Base-by-base conservation (phyloP, 495 filamentous ascomycete species). In the Daldinia grandis region DNA sequence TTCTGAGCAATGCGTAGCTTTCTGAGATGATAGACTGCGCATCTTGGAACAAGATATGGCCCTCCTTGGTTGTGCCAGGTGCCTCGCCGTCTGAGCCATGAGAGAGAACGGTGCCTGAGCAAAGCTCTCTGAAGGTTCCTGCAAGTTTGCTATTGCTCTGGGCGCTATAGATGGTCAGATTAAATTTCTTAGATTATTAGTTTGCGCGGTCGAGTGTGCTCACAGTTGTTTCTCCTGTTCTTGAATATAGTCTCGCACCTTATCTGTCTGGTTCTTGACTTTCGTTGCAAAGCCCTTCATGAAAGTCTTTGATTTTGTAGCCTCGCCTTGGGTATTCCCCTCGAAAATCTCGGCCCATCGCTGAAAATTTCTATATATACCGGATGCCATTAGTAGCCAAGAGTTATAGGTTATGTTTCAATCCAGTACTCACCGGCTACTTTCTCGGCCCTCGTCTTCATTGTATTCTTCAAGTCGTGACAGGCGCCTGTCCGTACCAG, bases 391-490 rank as follows among this genome's bases (percentile, higher is more conserved):
- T 12, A 71, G 31, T 64, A 50, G 30, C 3, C 14, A 7, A 7
- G 24, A 21, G 8, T 21, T 40, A 12, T 19, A 21, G 4, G 24
- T 7, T 28, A 12, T 47, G n/a, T 17, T 7, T 21, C 3, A 17
- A 30, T 19, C 27, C 27, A 38, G 6, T 65, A 21, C 75, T 66
- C 35, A 81, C 80, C 74, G 69, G 58, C 74, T 79, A 49, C 74
- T 67, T 31, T 67, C 70, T 30, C 78, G 71, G 6, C 81, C 80
- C 19, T 64, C 71, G 51, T 82, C 80, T 59, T 79, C 76, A 5
- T 79, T 74, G 5, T 79, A 78, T 59, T 81, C 81, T 55, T 79
- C 77, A 3, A 75, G 69, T 51, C 72, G 75, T 6, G 72, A 65
- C 30, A 76, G 53, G 30, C 40, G 63, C 38, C 73, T 74, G 56